Percentiles rank a stretch among this genome's conserved stretches.
Conservation (phyloP, 1,284 basidiomycete genomes). For the Cryptococcus wingfieldii region DNA sequence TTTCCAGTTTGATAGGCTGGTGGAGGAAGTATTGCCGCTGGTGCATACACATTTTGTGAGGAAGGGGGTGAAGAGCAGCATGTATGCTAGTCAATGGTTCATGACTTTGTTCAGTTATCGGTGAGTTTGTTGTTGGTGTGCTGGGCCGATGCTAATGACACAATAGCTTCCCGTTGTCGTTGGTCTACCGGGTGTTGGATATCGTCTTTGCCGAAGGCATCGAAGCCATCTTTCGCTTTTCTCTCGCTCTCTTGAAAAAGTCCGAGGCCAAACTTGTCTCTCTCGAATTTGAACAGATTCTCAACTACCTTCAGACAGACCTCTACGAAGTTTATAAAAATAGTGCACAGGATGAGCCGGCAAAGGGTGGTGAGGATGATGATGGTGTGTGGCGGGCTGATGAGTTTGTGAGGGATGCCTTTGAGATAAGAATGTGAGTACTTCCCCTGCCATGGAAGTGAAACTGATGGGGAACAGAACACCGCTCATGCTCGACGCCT, state of each 20-base stretch:
- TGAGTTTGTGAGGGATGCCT: constrained; percentile 78
- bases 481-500: constrained; percentile 85
- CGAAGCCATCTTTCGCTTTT: constrained; percentile 94
- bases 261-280: constrained; percentile 75
- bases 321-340: constrained; percentile 72
- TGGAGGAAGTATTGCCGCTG: constrained; percentile 88
- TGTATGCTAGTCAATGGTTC: constrained; percentile 97
- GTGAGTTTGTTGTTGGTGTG: constrained; percentile 49
- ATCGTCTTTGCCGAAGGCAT: constrained; percentile 89
- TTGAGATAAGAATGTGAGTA: constrained; percentile 64
- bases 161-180: constrained; percentile 81
- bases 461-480: constrained; percentile 50
- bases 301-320: constrained; percentile 71
- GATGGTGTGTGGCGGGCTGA: constrained; percentile 61
- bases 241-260: constrained; percentile 76
- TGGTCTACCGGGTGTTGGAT: constrained; percentile 87
- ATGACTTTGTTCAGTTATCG: constrained; percentile 93
- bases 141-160: background rate
- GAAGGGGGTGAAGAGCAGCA: constrained; percentile 91
- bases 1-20: constrained; percentile 83
- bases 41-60: constrained; percentile 86
- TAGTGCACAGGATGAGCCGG: constrained; percentile 41
- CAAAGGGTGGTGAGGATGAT: constrained; percentile 4
- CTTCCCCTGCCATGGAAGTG: background rate
- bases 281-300: constrained; percentile 83